phyloP scores from a whole-genome alignment of 345 rosid species.

The Noccaea bulbosa region DNA sequence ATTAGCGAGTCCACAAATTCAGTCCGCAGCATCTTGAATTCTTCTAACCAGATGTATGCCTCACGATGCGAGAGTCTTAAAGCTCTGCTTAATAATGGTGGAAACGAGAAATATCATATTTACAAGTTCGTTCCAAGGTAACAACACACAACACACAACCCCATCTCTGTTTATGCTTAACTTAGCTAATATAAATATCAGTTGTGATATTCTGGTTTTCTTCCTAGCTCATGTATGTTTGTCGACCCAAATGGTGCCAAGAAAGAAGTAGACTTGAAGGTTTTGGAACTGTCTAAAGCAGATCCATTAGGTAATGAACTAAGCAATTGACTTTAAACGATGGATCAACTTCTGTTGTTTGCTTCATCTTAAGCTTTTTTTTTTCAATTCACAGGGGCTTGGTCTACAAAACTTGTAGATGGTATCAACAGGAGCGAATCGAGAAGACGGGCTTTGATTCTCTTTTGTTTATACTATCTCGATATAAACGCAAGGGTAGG shows the following conservation, averaged over 20 bases:
- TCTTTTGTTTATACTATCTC: slow-evolving; percentile 72
- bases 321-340: not conserved
- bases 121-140: slow-evolving; percentile 83
- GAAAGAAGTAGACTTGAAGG: slow-evolving; percentile 65
- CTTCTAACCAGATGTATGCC: slow-evolving; percentile 57
- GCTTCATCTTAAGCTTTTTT: slow-evolving; percentile 12
- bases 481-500: slow-evolving; percentile 73
- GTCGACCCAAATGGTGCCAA: slow-evolving; percentile 59
- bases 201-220: slow-evolving; percentile 12
- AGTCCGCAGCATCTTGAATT: slow-evolving; percentile 71
- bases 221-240: slow-evolving; percentile 72
- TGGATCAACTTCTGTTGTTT: not conserved
- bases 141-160: not conserved
- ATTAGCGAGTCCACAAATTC: slow-evolving; percentile 51
- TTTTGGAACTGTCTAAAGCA: slow-evolving; percentile 56
- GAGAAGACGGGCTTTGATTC: slow-evolving; percentile 78
- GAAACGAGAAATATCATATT: slow-evolving; percentile 56
- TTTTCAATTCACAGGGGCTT: slow-evolving; percentile 54
- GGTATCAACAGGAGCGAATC: slow-evolving; percentile 82
- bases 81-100: slow-evolving; percentile 59
- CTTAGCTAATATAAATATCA: not conserved
- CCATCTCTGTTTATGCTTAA: not conserved
- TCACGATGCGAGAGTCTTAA: slow-evolving; percentile 67
- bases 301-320: slow-evolving; percentile 60
- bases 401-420: slow-evolving; percentile 74